Evolutionary conservation across 495 filamentous ascomycete species (phyloP).

Genomic region (Viridothelium virens): DNA sequence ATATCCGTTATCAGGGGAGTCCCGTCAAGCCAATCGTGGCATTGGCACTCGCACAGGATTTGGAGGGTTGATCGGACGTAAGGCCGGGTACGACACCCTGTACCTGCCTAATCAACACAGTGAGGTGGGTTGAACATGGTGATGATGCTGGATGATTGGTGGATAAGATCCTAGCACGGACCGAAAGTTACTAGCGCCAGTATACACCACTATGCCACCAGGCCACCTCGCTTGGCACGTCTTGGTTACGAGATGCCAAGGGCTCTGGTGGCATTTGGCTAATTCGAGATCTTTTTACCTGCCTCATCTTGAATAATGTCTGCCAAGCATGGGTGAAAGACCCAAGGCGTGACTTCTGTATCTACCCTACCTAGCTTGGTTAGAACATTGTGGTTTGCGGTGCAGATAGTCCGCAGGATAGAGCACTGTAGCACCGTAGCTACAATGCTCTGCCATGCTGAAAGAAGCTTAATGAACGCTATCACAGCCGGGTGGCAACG

Average conservation of each 20-base stretch:
- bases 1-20: neutral
- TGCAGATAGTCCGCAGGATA: too few relatives aligned
- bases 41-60: too few relatives aligned
- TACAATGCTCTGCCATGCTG: too few relatives aligned
- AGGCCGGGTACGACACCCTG: neutral
- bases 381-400: too few relatives aligned
- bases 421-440: too few relatives aligned
- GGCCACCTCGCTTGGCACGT: too few relatives aligned
- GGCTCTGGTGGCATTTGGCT: neutral
- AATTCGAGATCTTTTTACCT: neutral
- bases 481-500: neutral
- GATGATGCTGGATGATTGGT: neutral
- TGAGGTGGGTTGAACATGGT: neutral
- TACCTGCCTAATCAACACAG: conserved; percentile 3
- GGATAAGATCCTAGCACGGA: conserved; percentile 3
- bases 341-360: neutral
- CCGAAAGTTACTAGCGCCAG: neutral
- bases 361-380: too few relatives aligned
- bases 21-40: neutral
- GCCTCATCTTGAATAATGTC: neutral
- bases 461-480: too few relatives aligned
- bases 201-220: too few relatives aligned
- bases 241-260: neutral
- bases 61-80: neutral
- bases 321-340: neutral